These are phyloP conservation scores for Myxozyma kluyveri DNA, from an alignment of 805 yeast species.

Conservation along the genomic window DNA sequence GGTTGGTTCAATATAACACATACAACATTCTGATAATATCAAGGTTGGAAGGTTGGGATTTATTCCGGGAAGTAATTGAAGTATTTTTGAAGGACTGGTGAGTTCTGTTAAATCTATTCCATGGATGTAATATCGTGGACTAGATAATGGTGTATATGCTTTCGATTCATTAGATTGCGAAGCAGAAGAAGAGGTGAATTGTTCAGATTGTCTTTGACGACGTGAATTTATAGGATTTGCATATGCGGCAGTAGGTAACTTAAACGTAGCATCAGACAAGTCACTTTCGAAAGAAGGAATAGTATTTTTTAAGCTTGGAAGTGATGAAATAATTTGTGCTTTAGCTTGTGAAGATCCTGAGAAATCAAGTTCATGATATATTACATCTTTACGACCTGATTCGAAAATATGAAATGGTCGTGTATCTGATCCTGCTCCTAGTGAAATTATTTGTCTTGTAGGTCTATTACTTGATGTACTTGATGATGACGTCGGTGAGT, in stretches of 20 bases:
- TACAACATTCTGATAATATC: constrained; percentile 69
- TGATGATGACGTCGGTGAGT: not conserved
- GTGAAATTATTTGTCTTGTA: constrained; percentile 57
- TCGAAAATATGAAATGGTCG: constrained; percentile 47
- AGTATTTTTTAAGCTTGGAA: not conserved
- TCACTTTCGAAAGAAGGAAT: not conserved
- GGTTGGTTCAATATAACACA: constrained; percentile 62
- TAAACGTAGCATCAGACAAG: not conserved
- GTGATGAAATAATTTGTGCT: constrained; percentile 44
- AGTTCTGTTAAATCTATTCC: constrained; percentile 55
- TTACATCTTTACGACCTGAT: not conserved
- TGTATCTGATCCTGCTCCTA: constrained; percentile 85
- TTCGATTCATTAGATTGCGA: constrained; percentile 29
- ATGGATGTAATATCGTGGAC: constrained; percentile 49
- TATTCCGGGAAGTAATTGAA: constrained; percentile 13
- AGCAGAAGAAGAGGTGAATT: not conserved
- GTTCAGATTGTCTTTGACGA: not conserved
- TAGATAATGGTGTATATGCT: constrained; percentile 26
- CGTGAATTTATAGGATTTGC: too few species aligned
- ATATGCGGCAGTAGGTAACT: not conserved
- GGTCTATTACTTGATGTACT: not conserved
- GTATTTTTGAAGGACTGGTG: constrained; percentile 12
- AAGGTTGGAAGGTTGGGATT: constrained; percentile 52
- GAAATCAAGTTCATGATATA: constrained; percentile 65
- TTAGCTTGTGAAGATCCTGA: constrained; percentile 53